These are phyloP conservation scores for Malassezia sympodialis DNA, from an alignment of 1,284 basidiomycete species.

Conservation along the genomic window DNA sequence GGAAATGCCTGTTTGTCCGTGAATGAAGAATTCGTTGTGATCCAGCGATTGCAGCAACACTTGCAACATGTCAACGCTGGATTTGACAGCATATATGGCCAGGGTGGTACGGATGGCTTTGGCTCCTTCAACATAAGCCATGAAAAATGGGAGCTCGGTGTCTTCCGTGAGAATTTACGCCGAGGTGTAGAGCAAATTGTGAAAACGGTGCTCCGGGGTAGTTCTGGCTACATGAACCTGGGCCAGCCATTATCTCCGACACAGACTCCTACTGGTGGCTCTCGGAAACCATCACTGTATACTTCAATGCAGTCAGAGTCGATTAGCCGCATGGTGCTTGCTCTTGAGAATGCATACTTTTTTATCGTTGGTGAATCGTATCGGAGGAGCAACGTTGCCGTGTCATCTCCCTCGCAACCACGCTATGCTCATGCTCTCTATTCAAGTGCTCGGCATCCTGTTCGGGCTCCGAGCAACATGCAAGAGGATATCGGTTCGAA, in stretches of 20 bases:
- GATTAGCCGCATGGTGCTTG: slow-evolving; percentile 9
- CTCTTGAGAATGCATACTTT: slow-evolving; percentile 13
- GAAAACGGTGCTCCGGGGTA: slow-evolving; percentile 1
- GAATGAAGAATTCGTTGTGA: slow-evolving; percentile 8
- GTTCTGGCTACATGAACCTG: not conserved
- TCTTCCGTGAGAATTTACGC: slow-evolving; percentile 10
- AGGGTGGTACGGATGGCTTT: slow-evolving; percentile 16
- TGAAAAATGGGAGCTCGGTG: slow-evolving; percentile 11
- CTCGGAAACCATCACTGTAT: slow-evolving; percentile 10
- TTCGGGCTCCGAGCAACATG: not conserved
- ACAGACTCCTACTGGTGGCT: not conserved
- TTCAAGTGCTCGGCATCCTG: not conserved
- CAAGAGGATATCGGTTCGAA: not conserved
- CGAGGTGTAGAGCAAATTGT: slow-evolving; percentile 18
- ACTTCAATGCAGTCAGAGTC: slow-evolving; percentile 1
- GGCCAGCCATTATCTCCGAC: not conserved
- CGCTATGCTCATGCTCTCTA: not conserved
- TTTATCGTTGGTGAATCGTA: not conserved
- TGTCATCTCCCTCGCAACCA: not conserved
- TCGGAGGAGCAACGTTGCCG: not conserved
- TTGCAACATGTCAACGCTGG: slow-evolving; percentile 9
- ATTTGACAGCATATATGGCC: not conserved
- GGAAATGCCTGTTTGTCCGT: not conserved
- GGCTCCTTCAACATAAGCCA: slow-evolving; percentile 2
- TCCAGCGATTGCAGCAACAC: slow-evolving; percentile 15